phyloP scores from a whole-genome alignment of 2,329 filamentous ascomycete species.

The Fusarium siculi region DNA sequence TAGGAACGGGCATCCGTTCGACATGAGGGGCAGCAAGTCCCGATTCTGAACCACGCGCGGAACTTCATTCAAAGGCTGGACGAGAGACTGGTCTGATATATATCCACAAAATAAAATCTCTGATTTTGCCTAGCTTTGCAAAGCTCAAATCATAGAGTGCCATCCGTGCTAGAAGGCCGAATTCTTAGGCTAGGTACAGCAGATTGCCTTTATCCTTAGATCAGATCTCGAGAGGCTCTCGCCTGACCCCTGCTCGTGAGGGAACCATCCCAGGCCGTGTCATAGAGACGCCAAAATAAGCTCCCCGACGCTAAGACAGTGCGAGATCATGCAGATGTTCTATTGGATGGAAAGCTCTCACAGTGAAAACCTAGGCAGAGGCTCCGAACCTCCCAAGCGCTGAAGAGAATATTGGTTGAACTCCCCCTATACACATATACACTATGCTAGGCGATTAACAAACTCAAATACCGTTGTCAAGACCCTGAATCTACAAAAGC shows the following conservation, averaged over 20 bases:
- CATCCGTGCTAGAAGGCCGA: not conserved
- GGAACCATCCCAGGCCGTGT: not conserved
- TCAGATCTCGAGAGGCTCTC: not conserved
- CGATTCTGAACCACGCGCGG: not conserved
- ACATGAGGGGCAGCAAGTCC: not conserved
- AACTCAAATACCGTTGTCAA: not conserved
- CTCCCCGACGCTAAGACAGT: not conserved
- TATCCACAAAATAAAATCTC: not conserved
- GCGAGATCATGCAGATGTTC: not conserved
- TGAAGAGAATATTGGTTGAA: not conserved
- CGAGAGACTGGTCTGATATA: not conserved
- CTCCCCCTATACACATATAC: not conserved
- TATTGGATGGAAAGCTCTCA: not conserved
- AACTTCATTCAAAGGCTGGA: not conserved
- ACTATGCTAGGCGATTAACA: too few species aligned
- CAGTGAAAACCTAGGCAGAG: not conserved
- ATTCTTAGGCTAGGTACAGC: not conserved
- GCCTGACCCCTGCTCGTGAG: not conserved
- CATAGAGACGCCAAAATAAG: not conserved
- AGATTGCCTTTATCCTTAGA: not conserved
- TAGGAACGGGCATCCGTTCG: not conserved
- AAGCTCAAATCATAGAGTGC: not conserved
- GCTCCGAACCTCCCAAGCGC: not conserved
- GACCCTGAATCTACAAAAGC: not conserved
- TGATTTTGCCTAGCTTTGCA: not conserved